Conservation (phyloP, 1,284 basidiomycete genomes). For the Ustilago lituana region DNA sequence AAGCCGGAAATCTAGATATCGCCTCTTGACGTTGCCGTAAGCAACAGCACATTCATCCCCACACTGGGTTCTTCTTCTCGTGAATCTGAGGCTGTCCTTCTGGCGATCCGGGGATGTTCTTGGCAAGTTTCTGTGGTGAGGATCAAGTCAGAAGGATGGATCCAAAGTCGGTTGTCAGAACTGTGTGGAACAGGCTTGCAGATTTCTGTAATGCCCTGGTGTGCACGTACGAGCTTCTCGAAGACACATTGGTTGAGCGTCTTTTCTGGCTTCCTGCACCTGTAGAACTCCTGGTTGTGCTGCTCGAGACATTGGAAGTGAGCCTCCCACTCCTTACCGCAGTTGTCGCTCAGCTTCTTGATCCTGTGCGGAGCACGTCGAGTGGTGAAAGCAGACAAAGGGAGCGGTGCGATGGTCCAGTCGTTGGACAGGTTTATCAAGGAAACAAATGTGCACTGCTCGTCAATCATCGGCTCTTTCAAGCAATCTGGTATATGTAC, state of each 20-base stretch:
- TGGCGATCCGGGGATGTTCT: constrained; percentile 91
- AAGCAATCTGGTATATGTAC: no score
- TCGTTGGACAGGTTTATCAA: no score
- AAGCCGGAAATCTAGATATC: constrained; percentile 13
- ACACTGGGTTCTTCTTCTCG: constrained; percentile 86
- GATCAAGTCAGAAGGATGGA: constrained; percentile 1
- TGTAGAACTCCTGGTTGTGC: constrained; percentile 96
- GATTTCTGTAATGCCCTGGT: no score
- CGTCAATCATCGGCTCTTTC: no score
- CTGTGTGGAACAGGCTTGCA: background rate
- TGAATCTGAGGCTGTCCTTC: constrained; percentile 86
- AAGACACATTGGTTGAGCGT: constrained; percentile 94
- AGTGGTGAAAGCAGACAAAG: constrained; percentile 2
- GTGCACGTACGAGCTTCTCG: constrained; percentile 77
- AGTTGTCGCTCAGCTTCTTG: constrained; percentile 90
- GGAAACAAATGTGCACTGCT: no score
- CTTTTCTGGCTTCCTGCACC: constrained; percentile 89
- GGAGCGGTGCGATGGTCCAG: no score
- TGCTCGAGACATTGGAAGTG: constrained; percentile 96
- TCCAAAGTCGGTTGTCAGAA: background rate
- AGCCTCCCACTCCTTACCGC: constrained; percentile 84
- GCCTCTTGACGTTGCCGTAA: no score
- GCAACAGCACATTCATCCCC: constrained; percentile 27
- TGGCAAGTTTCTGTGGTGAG: constrained; percentile 81
- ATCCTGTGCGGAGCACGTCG: constrained; percentile 73